A percentile compares a stretch with the other conserved stretches of the same genome.
These are phyloP conservation scores for Cystobasidium ongulense DNA, from an alignment of 768 basidiomycete genomes.

Conservation along the genomic window DNA sequence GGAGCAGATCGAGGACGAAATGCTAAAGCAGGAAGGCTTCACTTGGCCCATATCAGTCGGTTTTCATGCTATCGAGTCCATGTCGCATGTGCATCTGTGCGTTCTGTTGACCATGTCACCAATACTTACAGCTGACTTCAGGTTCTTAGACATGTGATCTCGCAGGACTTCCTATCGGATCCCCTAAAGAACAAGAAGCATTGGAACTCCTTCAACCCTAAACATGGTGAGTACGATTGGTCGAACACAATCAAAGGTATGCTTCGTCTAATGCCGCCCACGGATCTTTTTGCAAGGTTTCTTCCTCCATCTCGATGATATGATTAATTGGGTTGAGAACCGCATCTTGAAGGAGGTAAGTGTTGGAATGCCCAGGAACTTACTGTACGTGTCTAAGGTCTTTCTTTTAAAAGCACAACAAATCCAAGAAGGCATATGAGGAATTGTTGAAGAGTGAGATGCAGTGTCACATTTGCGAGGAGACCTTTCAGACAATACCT, in stretches of 20 bases:
- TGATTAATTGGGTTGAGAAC: conserved; percentile 26
- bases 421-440: conserved; percentile 15
- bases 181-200: conserved; percentile 36
- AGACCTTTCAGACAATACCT: conserved; percentile 16
- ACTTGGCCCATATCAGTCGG: conserved; percentile 30
- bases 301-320: conserved; percentile 33
- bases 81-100: conserved; percentile 32
- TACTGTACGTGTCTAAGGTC: background rate
- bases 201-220: conserved; percentile 35
- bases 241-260: background rate
- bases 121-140: background rate
- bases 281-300: conserved; percentile 36
- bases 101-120: background rate
- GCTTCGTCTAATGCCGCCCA: background rate
- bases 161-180: conserved; percentile 26
- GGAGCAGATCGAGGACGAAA: conserved; percentile 30
- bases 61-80: conserved; percentile 27
- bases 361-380: background rate
- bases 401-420: conserved; percentile 5
- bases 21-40: conserved; percentile 33
- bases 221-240: conserved; percentile 6
- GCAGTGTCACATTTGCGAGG: background rate
- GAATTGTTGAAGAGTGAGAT: conserved; percentile 8
- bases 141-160: conserved; percentile 27
- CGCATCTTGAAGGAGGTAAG: conserved; percentile 20